phyloP scores from a whole-genome alignment of 257 asterid species.

The Nicotiana obtusifolia region DNA sequence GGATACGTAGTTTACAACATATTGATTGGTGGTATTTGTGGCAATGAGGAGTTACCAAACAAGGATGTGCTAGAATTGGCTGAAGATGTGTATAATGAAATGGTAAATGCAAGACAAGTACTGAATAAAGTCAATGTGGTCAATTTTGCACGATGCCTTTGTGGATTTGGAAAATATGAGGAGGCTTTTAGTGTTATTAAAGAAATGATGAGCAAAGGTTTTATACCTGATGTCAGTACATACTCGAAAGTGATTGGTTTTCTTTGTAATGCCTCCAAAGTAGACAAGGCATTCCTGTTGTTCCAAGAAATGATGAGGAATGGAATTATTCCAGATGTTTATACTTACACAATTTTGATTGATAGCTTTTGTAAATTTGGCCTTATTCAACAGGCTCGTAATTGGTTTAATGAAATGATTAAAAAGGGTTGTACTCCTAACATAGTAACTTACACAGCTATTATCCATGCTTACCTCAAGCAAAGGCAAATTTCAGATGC shows the following conservation, averaged over 20 bases:
- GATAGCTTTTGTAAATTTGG: conserved; percentile 92
- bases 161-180: conserved; percentile 63
- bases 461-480: conserved; percentile 89
- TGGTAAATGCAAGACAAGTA: conserved; percentile 53
- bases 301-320: conserved; percentile 71
- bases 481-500: conserved; percentile 64
- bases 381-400: conserved; percentile 73
- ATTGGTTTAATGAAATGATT: conserved; percentile 81
- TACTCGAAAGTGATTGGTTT: conserved; percentile 75
- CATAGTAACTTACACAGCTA: conserved; percentile 85
- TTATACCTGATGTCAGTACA: conserved; percentile 76
- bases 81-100: conserved; percentile 69
- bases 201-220: conserved; percentile 80
- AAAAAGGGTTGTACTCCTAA: conserved; percentile 68
- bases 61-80: conserved; percentile 59
- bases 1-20: conserved; percentile 85
- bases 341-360: conserved; percentile 81
- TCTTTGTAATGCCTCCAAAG: conserved; percentile 68
- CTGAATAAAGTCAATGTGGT: conserved; percentile 71
- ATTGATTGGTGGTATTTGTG: conserved; percentile 80
- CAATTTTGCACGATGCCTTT: conserved; percentile 71
- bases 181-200: conserved; percentile 57
- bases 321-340: conserved; percentile 66
- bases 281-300: conserved; percentile 72
- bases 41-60: conserved; percentile 58